These are phyloP conservation scores for Saturnispora besseyi DNA, from an alignment of 805 yeast species.

Conservation along the genomic window DNA sequence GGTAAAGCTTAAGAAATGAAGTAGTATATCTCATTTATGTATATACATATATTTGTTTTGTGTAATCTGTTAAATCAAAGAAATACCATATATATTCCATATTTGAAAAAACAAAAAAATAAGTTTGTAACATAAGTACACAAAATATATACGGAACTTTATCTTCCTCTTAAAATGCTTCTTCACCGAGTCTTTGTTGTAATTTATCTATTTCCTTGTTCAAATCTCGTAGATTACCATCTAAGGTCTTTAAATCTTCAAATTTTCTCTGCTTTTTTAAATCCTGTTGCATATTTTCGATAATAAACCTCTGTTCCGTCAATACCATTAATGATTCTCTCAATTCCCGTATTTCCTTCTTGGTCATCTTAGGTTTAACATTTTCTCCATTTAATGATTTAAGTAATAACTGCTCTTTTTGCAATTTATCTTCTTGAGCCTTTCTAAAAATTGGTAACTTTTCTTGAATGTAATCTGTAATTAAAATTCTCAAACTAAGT, in stretches of 20 bases:
- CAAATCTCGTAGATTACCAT: conserved; percentile 50
- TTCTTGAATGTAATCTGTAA: conserved; percentile 55
- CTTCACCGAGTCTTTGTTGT: conserved; percentile 48
- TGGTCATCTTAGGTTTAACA: conserved; percentile 28
- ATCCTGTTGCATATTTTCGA: conserved; percentile 52
- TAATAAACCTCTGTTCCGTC: conserved; percentile 72
- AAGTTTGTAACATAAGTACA: neutral
- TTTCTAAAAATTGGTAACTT: conserved; percentile 56
- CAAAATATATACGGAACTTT: neutral
- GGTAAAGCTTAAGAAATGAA: conserved; percentile 3
- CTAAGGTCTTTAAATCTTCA: conserved; percentile 62
- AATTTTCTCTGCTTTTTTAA: conserved; percentile 61
- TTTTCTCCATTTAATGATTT: neutral
- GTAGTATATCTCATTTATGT: neutral
- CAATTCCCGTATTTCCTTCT: conserved; percentile 44
- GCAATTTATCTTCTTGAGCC: conserved; percentile 35
- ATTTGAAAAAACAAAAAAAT: neutral
- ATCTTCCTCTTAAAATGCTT: conserved; percentile 20
- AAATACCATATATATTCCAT: neutral
- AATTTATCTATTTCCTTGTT: conserved; percentile 38
- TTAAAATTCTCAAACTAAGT: conserved; percentile 46
- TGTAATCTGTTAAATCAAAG: conserved; percentile 2
- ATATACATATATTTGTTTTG: neutral
- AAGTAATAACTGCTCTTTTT: conserved; percentile 10
- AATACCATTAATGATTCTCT: conserved; percentile 78